Conservation (phyloP, 202 grass and related monocot genomes). For the Saccharum hybrid region DNA sequence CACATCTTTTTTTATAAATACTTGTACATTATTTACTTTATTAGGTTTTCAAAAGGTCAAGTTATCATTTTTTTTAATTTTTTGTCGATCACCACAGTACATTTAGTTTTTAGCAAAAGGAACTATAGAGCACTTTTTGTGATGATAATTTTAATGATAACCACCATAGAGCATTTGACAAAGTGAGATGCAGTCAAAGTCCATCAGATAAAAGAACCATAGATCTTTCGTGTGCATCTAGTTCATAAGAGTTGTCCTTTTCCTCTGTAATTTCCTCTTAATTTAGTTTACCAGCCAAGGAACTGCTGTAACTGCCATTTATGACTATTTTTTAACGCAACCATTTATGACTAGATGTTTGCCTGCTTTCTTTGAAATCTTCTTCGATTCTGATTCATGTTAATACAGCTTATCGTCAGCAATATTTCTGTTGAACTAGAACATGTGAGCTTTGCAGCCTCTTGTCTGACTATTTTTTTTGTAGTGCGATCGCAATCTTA, state of each 20-base stretch:
- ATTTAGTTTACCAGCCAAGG: background rate
- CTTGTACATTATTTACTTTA: background rate
- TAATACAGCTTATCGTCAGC: background rate
- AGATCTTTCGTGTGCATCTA: constrained; percentile 11
- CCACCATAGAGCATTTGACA: background rate
- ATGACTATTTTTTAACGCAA: background rate
- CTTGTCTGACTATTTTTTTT: background rate
- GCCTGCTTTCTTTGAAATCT: constrained; percentile 6
- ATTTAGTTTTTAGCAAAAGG: constrained; percentile 8
- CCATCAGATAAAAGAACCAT: background rate
- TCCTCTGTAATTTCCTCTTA: background rate
- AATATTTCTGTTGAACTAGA: background rate
- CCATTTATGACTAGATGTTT: constrained; percentile 10
- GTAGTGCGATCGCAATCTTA: background rate
- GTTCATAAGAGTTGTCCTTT: background rate
- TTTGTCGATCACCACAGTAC: background rate
- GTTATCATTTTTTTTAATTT: background rate
- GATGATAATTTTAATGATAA: too few relatives aligned
- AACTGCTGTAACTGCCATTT: background rate
- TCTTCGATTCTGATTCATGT: background rate
- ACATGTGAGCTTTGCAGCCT: background rate
- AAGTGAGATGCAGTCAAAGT: constrained; percentile 7
- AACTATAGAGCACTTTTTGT: background rate
- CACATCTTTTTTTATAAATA: constrained; percentile 10
- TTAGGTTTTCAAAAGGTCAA: background rate